A percentile compares a stretch with the other conserved stretches of the same genome.
Conservation (phyloP, 2,329 filamentous ascomycete genomes). For the Sclerotinia trifoliorum region DNA sequence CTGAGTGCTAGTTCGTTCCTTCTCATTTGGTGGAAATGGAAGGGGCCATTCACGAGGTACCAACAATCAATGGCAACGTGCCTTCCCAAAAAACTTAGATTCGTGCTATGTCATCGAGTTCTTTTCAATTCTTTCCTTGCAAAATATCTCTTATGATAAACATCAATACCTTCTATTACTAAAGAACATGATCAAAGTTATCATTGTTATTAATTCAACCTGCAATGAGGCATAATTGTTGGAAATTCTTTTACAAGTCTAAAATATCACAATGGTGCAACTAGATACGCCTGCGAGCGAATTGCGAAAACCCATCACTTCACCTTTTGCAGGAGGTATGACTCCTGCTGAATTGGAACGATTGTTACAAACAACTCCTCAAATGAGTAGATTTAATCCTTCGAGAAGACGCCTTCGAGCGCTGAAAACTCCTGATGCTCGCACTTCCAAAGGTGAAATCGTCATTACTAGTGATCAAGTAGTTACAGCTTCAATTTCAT, state of each 20-base stretch:
- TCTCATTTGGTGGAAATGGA: not conserved
- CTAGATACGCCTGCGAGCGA: not conserved
- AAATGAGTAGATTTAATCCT: slow-evolving; percentile 3
- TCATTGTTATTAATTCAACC: not conserved
- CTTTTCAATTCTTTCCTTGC: not conserved
- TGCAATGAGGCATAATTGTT: not conserved
- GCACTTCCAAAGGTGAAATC: not conserved
- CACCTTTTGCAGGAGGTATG: slow-evolving; percentile 2
- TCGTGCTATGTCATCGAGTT: not conserved
- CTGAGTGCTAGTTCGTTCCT: not conserved
- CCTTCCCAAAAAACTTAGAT: not conserved
- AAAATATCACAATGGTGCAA: not conserved
- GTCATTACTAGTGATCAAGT: not conserved
- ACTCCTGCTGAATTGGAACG: not conserved
- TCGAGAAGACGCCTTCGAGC: not conserved
- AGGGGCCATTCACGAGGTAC: not conserved
- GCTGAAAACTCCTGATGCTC: not conserved
- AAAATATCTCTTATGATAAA: not conserved
- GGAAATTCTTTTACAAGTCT: not conserved
- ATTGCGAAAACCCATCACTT: not conserved
- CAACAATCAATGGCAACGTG: not conserved
- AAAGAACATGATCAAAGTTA: not conserved
- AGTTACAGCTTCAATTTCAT: not conserved
- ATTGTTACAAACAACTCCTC: not conserved
- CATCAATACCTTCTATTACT: not conserved